Evolutionary conservation across 164 flowering plant genomes (phyloP).

Genomic region (Vitis amurensis): DNA sequence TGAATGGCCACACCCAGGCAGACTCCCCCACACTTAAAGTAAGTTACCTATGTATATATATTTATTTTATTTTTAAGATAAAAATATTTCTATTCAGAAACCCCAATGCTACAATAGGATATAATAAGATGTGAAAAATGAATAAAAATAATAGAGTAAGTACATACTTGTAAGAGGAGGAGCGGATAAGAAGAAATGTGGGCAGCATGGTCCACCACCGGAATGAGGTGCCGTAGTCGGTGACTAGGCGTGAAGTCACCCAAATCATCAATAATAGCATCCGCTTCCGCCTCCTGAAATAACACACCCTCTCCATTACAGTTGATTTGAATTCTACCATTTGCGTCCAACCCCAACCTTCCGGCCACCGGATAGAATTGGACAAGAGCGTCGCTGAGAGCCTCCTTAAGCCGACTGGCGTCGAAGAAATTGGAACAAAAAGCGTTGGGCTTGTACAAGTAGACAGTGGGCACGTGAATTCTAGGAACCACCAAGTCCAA

Average conservation of each 20-base stretch:
- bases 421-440: constrained; percentile 28
- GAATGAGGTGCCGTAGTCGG: constrained; percentile 21
- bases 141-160: background rate
- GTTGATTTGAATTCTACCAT: background rate
- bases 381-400: constrained; percentile 36
- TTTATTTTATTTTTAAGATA: too few species aligned
- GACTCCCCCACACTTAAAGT: too few species aligned
- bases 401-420: constrained; percentile 24
- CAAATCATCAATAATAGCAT: background rate
- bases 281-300: constrained; percentile 3
- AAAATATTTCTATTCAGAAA: too few species aligned
- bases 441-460: constrained; percentile 19
- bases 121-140: too few species aligned
- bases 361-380: constrained; percentile 14
- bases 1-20: too few species aligned
- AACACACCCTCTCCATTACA: constrained; percentile 7
- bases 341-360: background rate
- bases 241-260: constrained; percentile 32
- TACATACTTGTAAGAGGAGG: constrained; percentile 38
- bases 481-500: constrained; percentile 33
- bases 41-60: too few species aligned
- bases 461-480: constrained; percentile 20
- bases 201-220: constrained; percentile 12
- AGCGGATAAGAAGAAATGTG: constrained; percentile 39
- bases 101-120: background rate